Base-by-base conservation (phyloP, 108 stramenopile species). In the Schizochytrium sp. region DNA sequence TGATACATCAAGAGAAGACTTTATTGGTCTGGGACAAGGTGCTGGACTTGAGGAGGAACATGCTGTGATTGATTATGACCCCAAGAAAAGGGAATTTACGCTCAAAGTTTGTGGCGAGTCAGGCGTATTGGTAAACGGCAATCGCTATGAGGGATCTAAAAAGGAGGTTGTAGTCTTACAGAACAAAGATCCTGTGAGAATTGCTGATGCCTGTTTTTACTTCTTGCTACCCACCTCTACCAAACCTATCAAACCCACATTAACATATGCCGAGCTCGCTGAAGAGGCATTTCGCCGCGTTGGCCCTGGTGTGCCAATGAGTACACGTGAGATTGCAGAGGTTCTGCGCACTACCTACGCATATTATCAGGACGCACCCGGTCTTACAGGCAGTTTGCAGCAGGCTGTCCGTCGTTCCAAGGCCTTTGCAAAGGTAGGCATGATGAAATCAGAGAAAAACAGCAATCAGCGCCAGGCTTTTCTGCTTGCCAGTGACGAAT, bases 171-270 rank as follows among this genome's bases (percentile, higher is more conserved):
- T 50, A 19, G 73, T 83, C 1, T 50, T 83, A 50, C 73, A 47
- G 73, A 47, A 53, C 46, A 83, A 83, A 19, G 73, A 47, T 0
- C 49, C 73, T 4, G 17, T 83, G 17, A 46, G 73, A 46, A 83
- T 83, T 53, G 73, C 49, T 4, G 73, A 83, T 19, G 73, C 50
- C 49, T 83, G 73, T 19, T 83, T 83, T 83, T 83, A 83, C 73
- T 83, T 83, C 53, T 46, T 83, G 8, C 13, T 53, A 47, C 49
- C 73, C 4, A 83, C 73, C 4, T 83, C 50, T 17, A 53, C 8
- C 49, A 83, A 83, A 19, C 61, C 61, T 7, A 64, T 64, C 61
- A 4, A 13, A 42, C 73, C 73, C 4, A 83, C 46, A 4, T 50
- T 53, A 50, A 53, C 73, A 19, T 83, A 83, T 19, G 73, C 73